Evolutionary conservation across 805 yeast genomes (phyloP).

Genomic region (Zygosaccharomyces siamensis): DNA sequence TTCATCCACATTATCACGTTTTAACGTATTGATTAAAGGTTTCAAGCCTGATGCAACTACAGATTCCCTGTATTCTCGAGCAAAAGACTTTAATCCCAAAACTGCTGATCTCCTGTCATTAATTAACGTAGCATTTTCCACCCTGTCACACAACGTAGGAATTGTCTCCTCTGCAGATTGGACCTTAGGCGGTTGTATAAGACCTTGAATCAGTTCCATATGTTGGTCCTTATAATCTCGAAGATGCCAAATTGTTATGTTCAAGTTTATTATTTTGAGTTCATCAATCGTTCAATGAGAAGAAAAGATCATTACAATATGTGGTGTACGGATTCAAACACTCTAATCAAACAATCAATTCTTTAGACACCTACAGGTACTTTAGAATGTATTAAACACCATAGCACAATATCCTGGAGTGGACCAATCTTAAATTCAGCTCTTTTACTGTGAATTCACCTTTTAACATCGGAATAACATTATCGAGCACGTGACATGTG

Average conservation of each 20-base stretch:
- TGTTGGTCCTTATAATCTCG: neutral
- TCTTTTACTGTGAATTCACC: too few relatives aligned
- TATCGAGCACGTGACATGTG: neutral
- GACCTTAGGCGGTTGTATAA: conserved; percentile 44
- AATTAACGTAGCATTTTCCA: conserved; percentile 73
- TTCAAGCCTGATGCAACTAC: conserved; percentile 85
- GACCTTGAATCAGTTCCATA: conserved; percentile 41
- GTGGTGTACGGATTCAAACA: neutral
- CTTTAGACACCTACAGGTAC: neutral
- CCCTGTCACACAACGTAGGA: conserved; percentile 80
- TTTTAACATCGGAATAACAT: too few relatives aligned
- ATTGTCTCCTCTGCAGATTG: conserved; percentile 78
- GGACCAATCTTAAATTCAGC: too few relatives aligned
- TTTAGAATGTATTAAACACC: neutral
- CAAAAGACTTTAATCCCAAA: conserved; percentile 79
- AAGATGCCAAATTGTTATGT: neutral
- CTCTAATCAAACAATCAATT: neutral
- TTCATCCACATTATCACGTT: conserved; percentile 61
- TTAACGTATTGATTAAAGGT: conserved; percentile 62
- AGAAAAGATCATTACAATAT: neutral
- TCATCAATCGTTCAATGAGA: too few relatives aligned
- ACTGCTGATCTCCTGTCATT: conserved; percentile 90
- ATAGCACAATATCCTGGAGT: neutral
- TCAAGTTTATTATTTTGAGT: neutral
- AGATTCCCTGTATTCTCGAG: conserved; percentile 82